These are phyloP conservation scores for Solanum bulbocastanum DNA, from an alignment of 257 asterid genomes.

Conservation along the genomic window DNA sequence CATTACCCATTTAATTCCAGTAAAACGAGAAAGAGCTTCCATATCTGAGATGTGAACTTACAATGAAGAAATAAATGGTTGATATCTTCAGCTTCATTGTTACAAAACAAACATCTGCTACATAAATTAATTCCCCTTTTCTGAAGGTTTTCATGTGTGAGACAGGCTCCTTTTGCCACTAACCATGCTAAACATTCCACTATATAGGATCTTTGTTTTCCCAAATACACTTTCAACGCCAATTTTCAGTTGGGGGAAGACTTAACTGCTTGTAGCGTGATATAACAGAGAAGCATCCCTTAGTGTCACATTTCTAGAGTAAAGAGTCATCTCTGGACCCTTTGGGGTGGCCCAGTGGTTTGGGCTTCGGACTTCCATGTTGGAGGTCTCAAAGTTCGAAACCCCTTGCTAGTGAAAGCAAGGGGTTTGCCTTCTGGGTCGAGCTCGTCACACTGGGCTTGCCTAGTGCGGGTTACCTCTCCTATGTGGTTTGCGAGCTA, in stretches of 20 bases:
- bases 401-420: too few relatives aligned
- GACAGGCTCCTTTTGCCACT: not conserved
- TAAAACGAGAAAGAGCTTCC: not conserved
- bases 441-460: too few relatives aligned
- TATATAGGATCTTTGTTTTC: not conserved
- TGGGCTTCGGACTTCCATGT: too few relatives aligned
- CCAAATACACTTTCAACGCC: not conserved
- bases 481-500: too few relatives aligned
- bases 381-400: too few relatives aligned
- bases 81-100: not conserved
- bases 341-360: too few relatives aligned
- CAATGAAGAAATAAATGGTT: not conserved
- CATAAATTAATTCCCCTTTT: not conserved
- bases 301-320: not conserved
- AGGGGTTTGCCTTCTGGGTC: too few relatives aligned
- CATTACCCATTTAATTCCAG: not conserved
- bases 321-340: not conserved
- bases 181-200: not conserved
- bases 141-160: not conserved
- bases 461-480: too few relatives aligned
- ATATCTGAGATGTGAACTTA: not conserved
- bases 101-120: not conserved
- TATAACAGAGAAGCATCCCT: not conserved
- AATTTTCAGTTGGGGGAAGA: not conserved
- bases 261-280: not conserved